phyloP scores from a whole-genome alignment of 352 stramenopile genomes.

The Plasmopara muralis region DNA sequence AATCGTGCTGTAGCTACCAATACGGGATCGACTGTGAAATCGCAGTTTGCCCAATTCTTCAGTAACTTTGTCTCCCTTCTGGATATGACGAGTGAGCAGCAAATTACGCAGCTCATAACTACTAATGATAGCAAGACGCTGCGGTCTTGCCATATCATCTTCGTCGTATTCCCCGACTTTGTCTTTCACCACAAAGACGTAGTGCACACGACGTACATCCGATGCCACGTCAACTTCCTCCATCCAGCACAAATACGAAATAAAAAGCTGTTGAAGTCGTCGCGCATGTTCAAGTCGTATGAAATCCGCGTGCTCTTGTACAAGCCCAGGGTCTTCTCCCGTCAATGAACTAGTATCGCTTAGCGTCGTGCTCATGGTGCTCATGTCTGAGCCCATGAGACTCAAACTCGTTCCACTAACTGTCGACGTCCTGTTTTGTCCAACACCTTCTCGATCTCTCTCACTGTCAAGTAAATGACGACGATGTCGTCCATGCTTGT shows the following conservation, averaged over 20 bases:
- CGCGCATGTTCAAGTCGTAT: constrained; percentile 39
- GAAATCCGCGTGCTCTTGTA: constrained; percentile 31
- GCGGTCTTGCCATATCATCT: constrained; percentile 4
- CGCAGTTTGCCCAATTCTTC: constrained; percentile 32
- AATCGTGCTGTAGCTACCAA: constrained; percentile 73
- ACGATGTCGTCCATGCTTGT: constrained; percentile 17
- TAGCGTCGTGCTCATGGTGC: constrained; percentile 45
- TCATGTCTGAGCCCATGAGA: constrained; percentile 30
- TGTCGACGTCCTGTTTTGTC: constrained; percentile 9
- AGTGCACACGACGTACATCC: constrained; percentile 55
- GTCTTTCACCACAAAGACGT: constrained; percentile 45
- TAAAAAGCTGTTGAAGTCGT: constrained; percentile 32
- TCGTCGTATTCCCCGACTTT: constrained; percentile 28
- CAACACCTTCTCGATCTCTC: constrained; percentile 7
- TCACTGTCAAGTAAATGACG: constrained; percentile 7
- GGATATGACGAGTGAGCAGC: constrained; percentile 23
- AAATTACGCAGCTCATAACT: constrained; percentile 52
- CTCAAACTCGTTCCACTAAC: constrained; percentile 19
- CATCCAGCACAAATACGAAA: constrained; percentile 64
- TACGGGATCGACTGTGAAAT: constrained; percentile 62
- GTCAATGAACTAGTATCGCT: constrained; percentile 47
- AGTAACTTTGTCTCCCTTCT: constrained; percentile 10
- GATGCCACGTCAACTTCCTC: constrained; percentile 63
- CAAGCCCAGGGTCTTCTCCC: constrained; percentile 28
- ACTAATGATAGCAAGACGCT: constrained; percentile 50